Evolutionary conservation across 2,329 filamentous ascomycete genomes (phyloP).

Genomic region (Eutypella sp.): DNA sequence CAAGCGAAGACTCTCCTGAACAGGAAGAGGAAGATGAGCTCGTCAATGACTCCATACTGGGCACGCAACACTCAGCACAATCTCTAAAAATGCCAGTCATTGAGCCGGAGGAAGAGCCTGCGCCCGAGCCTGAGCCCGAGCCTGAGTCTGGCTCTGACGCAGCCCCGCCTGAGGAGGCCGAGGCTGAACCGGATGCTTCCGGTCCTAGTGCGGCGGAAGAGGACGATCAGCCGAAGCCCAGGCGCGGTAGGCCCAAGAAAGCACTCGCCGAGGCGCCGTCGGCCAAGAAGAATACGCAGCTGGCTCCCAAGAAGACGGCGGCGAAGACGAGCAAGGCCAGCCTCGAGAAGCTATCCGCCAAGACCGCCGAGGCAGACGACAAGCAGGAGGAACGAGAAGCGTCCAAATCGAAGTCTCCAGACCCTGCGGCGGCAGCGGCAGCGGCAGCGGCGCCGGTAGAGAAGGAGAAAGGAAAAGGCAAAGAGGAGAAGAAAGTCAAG

Average conservation of each 20-base stretch:
- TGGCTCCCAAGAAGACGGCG: slow-evolving; percentile 18
- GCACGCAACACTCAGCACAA: slow-evolving; percentile 9
- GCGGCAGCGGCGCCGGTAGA: not conserved
- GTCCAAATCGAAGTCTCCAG: too few species aligned
- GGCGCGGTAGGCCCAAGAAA: slow-evolving; percentile 42
- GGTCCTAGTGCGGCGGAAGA: slow-evolving; percentile 15
- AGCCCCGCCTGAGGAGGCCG: slow-evolving; percentile 8
- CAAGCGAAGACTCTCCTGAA: slow-evolving; percentile 39
- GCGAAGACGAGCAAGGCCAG: slow-evolving; percentile 28
- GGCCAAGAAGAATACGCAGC: slow-evolving; percentile 40
- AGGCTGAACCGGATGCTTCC: slow-evolving; percentile 14
- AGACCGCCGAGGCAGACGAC: slow-evolving; percentile 31
- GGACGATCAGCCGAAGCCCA: slow-evolving; percentile 21
- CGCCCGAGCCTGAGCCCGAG: not conserved
- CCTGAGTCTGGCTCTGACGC: slow-evolving; percentile 3
- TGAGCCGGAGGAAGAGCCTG: not conserved
- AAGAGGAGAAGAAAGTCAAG: slow-evolving; percentile 10
- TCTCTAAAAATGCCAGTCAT: slow-evolving; percentile 9
- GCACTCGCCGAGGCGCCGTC: slow-evolving; percentile 40
- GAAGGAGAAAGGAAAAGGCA: slow-evolving; percentile 28
- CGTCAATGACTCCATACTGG: slow-evolving; percentile 20
- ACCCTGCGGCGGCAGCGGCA: slow-evolving; percentile 15
- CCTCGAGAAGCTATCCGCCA: slow-evolving; percentile 22
- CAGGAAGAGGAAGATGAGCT: slow-evolving; percentile 20
- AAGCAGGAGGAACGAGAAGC: slow-evolving; percentile 6